Conservation (phyloP, 306 rosid species). For the Cucurbita maxima region DNA sequence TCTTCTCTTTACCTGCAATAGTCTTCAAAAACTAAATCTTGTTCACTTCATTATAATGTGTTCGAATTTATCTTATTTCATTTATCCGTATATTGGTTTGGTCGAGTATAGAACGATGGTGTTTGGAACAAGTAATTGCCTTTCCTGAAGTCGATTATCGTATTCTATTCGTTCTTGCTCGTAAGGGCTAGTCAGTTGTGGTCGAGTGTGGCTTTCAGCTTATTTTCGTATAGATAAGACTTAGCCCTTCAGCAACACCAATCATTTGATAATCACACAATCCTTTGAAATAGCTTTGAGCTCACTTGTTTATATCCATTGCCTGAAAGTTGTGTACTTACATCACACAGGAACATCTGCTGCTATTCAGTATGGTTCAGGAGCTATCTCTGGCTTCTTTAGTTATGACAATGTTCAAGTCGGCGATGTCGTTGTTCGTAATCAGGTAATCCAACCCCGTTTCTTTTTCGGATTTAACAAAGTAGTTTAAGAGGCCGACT, state of each 20-base stretch:
- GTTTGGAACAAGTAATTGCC: neutral
- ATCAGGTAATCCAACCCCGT: constrained; percentile 39
- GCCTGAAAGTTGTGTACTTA: neutral
- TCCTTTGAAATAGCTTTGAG: neutral
- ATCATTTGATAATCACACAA: neutral
- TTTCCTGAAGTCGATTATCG: neutral
- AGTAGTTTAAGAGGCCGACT: neutral
- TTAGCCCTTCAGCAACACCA: neutral
- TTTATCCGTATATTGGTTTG: neutral
- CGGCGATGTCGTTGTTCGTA: constrained; percentile 48
- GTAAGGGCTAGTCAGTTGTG: neutral
- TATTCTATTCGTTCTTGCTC: neutral
- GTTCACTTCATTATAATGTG: neutral
- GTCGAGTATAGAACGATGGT: neutral
- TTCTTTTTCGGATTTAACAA: neutral
- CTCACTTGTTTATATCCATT: neutral
- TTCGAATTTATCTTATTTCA: neutral
- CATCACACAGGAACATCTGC: constrained; percentile 54
- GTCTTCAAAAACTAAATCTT: neutral
- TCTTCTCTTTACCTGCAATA: neutral
- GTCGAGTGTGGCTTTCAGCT: neutral
- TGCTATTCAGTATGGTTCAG: constrained; percentile 74
- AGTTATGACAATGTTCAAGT: constrained; percentile 58
- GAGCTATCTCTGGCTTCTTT: constrained; percentile 80
- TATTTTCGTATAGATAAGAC: neutral